A percentile compares a stretch with the other conserved stretches of the same genome.
Evolutionary conservation across 1,139 yeast species (phyloP).

Genomic region (Suhomyces choctaworum): DNA sequence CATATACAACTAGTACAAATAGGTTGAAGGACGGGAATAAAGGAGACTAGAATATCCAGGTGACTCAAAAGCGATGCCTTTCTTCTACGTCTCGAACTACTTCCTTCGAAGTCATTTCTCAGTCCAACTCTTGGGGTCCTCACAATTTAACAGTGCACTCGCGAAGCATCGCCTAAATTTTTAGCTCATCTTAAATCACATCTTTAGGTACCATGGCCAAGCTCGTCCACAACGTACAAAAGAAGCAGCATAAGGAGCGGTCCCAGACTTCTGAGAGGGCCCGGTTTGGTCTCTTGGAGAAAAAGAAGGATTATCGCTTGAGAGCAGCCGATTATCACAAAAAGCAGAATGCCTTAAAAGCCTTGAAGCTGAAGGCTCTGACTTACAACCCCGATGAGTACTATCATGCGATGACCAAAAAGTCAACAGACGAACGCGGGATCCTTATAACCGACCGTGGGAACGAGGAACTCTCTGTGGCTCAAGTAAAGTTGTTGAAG

Average conservation of each 20-base stretch:
- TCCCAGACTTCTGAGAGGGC: constrained; percentile 77
- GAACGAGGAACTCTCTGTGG: constrained; percentile 60
- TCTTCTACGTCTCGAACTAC: too few relatives aligned
- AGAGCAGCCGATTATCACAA: constrained; percentile 88
- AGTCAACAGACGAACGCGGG: constrained; percentile 67
- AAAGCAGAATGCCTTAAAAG: constrained; percentile 81
- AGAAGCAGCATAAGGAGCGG: constrained; percentile 93
- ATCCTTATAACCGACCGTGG: constrained; percentile 67
- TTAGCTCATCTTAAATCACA: constrained; percentile 9
- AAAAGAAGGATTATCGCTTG: constrained; percentile 89
- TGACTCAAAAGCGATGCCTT: too few relatives aligned
- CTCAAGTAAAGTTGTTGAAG: constrained; percentile 78
- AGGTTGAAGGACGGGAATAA: too few relatives aligned
- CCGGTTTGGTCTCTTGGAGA: constrained; percentile 81
- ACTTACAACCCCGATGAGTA: constrained; percentile 93
- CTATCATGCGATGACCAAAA: constrained; percentile 85
- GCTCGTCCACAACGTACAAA: constrained; percentile 84
- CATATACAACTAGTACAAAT: too few relatives aligned
- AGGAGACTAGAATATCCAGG: too few relatives aligned
- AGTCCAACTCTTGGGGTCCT: too few relatives aligned
- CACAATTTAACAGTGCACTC: too few relatives aligned
- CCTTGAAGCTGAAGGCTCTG: constrained; percentile 69
- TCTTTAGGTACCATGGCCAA: constrained; percentile 57
- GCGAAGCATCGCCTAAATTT: constrained; percentile 1
- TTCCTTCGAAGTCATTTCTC: too few relatives aligned